A percentile compares a stretch with the other conserved stretches of the same genome.
These are phyloP conservation scores for Leucosporidium scottii DNA, from an alignment of 768 basidiomycete species.

Conservation along the genomic window DNA sequence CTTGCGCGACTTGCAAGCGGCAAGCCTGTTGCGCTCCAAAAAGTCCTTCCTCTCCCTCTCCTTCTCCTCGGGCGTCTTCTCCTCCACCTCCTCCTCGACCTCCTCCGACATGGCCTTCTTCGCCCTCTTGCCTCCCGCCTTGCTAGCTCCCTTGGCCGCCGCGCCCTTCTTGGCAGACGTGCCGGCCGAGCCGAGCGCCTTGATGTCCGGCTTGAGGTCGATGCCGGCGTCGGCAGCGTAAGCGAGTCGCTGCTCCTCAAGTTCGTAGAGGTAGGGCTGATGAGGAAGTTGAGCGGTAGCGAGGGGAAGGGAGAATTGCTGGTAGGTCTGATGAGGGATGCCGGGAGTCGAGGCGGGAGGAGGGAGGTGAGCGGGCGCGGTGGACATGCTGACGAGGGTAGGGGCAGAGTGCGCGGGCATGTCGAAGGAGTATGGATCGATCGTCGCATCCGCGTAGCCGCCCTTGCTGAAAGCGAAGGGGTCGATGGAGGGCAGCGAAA, in stretches of 20 bases:
- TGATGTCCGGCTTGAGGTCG: neutral
- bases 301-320: neutral
- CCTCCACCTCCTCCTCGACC: neutral
- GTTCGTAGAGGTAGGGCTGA: neutral
- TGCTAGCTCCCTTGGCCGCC: conserved; percentile 11
- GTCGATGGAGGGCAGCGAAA: neutral
- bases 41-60: conserved; percentile 29
- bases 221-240: neutral
- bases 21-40: conserved; percentile 34
- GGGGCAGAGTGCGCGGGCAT: neutral
- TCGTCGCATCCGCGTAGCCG: neutral
- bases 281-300: neutral
- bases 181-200: neutral
- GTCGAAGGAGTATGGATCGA: neutral
- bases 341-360: too few species aligned
- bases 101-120: conserved; percentile 6
- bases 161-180: neutral
- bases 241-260: neutral
- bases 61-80: neutral
- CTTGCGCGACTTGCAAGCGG: conserved; percentile 34
- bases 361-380: neutral
- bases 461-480: neutral
- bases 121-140: conserved; percentile 1
- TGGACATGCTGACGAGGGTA: neutral
- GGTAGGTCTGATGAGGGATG: neutral